These are phyloP conservation scores for Wilhelminamyces savonicus DNA, from an alignment of 805 yeast species.

Conservation along the genomic window DNA sequence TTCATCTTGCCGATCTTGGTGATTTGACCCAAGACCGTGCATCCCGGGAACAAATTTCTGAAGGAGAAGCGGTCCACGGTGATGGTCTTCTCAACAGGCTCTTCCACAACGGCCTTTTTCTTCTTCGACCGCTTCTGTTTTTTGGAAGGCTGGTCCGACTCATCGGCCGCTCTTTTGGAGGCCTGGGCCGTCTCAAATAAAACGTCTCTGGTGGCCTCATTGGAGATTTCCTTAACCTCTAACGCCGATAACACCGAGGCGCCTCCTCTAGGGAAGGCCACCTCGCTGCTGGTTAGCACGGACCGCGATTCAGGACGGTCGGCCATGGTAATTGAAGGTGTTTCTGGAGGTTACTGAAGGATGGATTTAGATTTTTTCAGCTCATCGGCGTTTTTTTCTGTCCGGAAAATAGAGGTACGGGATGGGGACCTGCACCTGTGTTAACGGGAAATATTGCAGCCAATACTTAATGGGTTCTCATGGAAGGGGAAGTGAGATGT, in stretches of 20 bases:
- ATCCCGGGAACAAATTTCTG: slow-evolving; percentile 63
- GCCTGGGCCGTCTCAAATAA: slow-evolving; percentile 52
- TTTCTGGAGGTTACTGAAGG: no score
- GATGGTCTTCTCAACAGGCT: slow-evolving; percentile 24
- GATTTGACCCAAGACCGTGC: slow-evolving; percentile 73
- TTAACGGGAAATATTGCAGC: no score
- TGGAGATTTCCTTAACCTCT: slow-evolving; percentile 87
- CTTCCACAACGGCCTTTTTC: slow-evolving; percentile 8
- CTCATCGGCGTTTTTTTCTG: no score
- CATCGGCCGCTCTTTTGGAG: slow-evolving; percentile 21
- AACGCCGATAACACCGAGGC: slow-evolving; percentile 77
- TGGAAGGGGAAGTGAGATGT: not conserved
- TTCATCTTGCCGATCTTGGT: slow-evolving; percentile 54
- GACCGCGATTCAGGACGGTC: no score
- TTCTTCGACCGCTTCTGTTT: slow-evolving; percentile 13
- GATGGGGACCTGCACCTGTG: no score
- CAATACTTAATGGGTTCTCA: slow-evolving; percentile 1
- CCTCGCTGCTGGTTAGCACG: slow-evolving; percentile 38
- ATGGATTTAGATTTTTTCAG: no score
- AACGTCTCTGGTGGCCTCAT: slow-evolving; percentile 87
- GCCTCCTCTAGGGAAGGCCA: slow-evolving; percentile 94
- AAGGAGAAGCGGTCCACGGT: slow-evolving; percentile 58
- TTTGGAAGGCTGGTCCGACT: slow-evolving; percentile 19
- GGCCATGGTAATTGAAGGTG: no score
- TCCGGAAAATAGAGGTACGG: no score